A percentile compares a stretch with the other conserved stretches of the same genome.
Conservation (phyloP, 805 yeast species). For the Metschnikowia noctiluminum region DNA sequence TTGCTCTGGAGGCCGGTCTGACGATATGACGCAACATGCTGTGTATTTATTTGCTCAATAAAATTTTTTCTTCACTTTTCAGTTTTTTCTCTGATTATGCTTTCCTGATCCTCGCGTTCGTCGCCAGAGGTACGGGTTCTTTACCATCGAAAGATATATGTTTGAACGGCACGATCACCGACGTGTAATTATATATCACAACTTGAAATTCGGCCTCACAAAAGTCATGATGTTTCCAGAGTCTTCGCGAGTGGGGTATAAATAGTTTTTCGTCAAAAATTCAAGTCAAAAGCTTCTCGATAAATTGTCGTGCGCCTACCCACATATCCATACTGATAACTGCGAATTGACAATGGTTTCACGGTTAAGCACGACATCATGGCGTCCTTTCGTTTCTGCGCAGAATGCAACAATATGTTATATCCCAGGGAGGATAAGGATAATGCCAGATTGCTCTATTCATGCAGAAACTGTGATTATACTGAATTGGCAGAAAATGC, state of each 20-base stretch:
- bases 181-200: no score
- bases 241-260: no score
- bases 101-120: constrained; percentile 5
- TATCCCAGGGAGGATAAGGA: constrained; percentile 95
- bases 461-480: constrained; percentile 92
- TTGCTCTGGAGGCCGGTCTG: constrained; percentile 36
- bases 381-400: constrained; percentile 95
- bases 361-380: constrained; percentile 29
- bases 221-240: no score
- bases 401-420: constrained; percentile 97
- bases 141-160: background rate
- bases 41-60: constrained; percentile 9
- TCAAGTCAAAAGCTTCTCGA: background rate
- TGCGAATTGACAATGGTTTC: background rate
- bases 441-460: constrained; percentile 69
- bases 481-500: constrained; percentile 88
- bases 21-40: constrained; percentile 35
- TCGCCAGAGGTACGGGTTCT: constrained; percentile 15
- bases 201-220: no score
- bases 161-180: no score
- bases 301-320: constrained; percentile 2
- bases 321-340: background rate
- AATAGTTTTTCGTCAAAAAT: background rate
- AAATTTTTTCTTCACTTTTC: constrained; percentile 12
- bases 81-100: constrained; percentile 3